Conservation (phyloP, 805 yeast genomes). For the Wickerhamiella cacticola region DNA sequence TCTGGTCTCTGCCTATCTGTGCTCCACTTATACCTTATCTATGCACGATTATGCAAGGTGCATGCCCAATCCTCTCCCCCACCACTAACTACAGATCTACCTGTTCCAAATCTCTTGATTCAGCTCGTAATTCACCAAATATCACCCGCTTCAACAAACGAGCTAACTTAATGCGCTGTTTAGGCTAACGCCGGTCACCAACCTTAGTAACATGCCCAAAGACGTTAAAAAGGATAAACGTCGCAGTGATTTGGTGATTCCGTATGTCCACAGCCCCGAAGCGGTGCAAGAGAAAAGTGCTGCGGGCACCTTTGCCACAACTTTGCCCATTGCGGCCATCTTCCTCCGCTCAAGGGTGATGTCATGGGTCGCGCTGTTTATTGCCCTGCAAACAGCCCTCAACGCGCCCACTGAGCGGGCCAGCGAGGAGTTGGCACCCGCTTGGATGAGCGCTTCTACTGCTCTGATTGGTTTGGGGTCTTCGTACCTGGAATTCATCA, state of each 20-base stretch:
- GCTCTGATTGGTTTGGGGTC: constrained; percentile 27
- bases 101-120: too few relatives aligned
- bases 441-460: constrained; percentile 24
- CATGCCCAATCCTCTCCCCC: neutral
- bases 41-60: neutral
- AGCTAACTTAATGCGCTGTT: too few relatives aligned
- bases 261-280: constrained; percentile 26
- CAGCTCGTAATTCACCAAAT: too few relatives aligned
- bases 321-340: constrained; percentile 32
- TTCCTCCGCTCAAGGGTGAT: constrained; percentile 29
- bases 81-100: too few relatives aligned
- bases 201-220: constrained; percentile 5
- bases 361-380: constrained; percentile 30
- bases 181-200: too few relatives aligned
- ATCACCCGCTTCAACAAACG: too few relatives aligned
- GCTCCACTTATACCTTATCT: neutral
- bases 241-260: constrained; percentile 26
- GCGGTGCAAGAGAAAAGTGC: constrained; percentile 16
- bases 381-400: constrained; percentile 27
- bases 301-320: constrained; percentile 21
- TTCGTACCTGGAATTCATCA: constrained; percentile 29
- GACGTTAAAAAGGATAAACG: constrained; percentile 17
- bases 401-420: constrained; percentile 24
- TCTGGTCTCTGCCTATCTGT: neutral
- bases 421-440: constrained; percentile 23